Percentiles rank a stretch among this genome's conserved stretches.
phyloP scores from a whole-genome alignment of 306 rosid species.

The Cicer judaicum region DNA sequence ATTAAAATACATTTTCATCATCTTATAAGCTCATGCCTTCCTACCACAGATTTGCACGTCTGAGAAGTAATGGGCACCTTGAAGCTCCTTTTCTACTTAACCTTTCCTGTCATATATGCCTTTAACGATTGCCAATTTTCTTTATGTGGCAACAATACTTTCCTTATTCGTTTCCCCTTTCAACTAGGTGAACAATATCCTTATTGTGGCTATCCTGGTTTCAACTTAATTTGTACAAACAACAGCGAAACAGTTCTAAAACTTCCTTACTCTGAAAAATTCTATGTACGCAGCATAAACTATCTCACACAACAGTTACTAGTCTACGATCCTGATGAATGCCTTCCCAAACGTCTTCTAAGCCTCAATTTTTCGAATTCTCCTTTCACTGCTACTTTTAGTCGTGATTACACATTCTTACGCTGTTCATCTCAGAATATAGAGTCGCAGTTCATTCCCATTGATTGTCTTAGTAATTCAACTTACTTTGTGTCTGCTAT shows the following conservation, averaged over 20 bases:
- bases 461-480: slow-evolving; percentile 68
- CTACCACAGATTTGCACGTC: slow-evolving; percentile 32
- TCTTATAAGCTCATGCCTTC: slow-evolving; percentile 28
- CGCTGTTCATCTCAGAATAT: slow-evolving; percentile 57
- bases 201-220: slow-evolving; percentile 77
- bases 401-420: slow-evolving; percentile 62
- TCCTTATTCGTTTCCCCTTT: slow-evolving; percentile 74
- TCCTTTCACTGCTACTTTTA: slow-evolving; percentile 55
- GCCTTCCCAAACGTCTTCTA: slow-evolving; percentile 69
- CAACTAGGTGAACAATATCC: slow-evolving; percentile 42
- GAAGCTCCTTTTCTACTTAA: slow-evolving; percentile 51
- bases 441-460: slow-evolving; percentile 51
- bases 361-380: slow-evolving; percentile 60
- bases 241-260: slow-evolving; percentile 45
- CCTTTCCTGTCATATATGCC: slow-evolving; percentile 48
- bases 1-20: slow-evolving; percentile 37
- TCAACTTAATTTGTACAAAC: slow-evolving; percentile 59
- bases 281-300: slow-evolving; percentile 60
- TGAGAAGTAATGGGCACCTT: slow-evolving; percentile 51
- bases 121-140: slow-evolving; percentile 50
- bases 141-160: slow-evolving; percentile 44
- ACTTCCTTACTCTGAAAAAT: slow-evolving; percentile 63
- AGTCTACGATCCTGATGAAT: slow-evolving; percentile 59
- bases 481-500: slow-evolving; percentile 65
- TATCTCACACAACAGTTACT: slow-evolving; percentile 61